These are phyloP conservation scores for Sarcocystis neurona DNA, from an alignment of 169 alveolate species.

Conservation along the genomic window DNA sequence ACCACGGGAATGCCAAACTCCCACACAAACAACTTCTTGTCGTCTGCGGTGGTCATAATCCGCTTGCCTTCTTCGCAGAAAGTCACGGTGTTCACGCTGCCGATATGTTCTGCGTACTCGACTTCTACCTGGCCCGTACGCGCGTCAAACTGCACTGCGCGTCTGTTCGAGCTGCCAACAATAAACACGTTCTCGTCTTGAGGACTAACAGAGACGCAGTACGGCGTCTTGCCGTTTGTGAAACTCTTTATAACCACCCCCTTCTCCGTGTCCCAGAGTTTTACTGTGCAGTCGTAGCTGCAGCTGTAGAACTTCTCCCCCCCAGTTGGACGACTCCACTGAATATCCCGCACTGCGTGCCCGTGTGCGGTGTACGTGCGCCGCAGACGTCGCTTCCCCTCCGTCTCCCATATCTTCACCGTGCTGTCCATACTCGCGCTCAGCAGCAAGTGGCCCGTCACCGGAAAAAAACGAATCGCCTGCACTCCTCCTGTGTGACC, in stretches of 20 bases:
- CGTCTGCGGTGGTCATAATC: conserved; percentile 94
- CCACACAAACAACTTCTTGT: conserved; percentile 94
- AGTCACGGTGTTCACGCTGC: conserved; percentile 89
- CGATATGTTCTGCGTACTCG: conserved; percentile 92
- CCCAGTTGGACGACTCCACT: conserved; percentile 70
- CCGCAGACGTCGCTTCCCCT: conserved; percentile 80
- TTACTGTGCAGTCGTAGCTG: conserved; percentile 60
- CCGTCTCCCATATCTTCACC: conserved; percentile 91
- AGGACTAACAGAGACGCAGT: conserved; percentile 83
- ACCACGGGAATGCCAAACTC: conserved; percentile 96
- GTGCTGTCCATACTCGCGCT: conserved; percentile 90
- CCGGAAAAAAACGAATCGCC: conserved; percentile 89
- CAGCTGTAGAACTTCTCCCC: conserved; percentile 77
- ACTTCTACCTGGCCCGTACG: conserved; percentile 82
- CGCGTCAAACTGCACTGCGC: conserved; percentile 89
- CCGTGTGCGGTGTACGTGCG: conserved; percentile 92
- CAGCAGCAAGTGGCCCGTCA: conserved; percentile 89
- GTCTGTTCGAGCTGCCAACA: conserved; percentile 87
- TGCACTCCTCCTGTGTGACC: conserved; percentile 93
- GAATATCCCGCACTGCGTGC: conserved; percentile 92
- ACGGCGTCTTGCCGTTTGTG: conserved; percentile 88
- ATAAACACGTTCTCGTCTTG: conserved; percentile 83
- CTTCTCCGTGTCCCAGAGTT: conserved; percentile 93
- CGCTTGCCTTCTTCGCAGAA: conserved; percentile 88
- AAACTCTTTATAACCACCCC: conserved; percentile 89